Conservation (phyloP, 129 eudicot species). For the Solidago caesia region DNA sequence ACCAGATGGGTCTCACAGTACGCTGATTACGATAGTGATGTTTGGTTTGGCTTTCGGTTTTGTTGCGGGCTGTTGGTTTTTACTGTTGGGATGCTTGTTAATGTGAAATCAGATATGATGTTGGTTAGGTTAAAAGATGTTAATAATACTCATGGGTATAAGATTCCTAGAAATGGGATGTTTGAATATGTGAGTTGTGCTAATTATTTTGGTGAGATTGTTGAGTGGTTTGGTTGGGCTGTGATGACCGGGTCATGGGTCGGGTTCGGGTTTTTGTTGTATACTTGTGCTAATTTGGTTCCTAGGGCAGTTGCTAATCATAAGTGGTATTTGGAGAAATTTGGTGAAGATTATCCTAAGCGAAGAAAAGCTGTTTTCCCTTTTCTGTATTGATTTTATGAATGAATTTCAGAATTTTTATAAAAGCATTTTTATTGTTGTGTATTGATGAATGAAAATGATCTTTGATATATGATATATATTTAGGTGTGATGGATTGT, state of each 20-base stretch:
- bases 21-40: constrained; percentile 42
- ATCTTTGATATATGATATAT: neutral
- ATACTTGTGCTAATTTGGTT: constrained; percentile 81
- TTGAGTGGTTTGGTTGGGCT: constrained; percentile 93
- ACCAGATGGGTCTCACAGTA: constrained; percentile 72
- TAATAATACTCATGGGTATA: constrained; percentile 67
- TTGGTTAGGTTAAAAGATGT: constrained; percentile 61
- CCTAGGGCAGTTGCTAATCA: constrained; percentile 79
- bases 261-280: constrained; percentile 70
- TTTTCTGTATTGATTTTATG: constrained; percentile 49
- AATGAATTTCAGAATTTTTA: neutral
- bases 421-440: neutral
- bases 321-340: constrained; percentile 78
- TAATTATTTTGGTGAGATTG: constrained; percentile 79
- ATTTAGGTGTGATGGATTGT: too few relatives aligned
- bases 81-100: constrained; percentile 55
- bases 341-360: constrained; percentile 82
- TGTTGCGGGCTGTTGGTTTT: constrained; percentile 54
- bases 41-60: constrained; percentile 74
- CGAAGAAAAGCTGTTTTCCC: constrained; percentile 81
- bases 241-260: constrained; percentile 81
- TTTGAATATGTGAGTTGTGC: constrained; percentile 79
- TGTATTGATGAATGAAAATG: neutral
- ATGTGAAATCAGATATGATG: constrained; percentile 57
- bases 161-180: constrained; percentile 74